Percentiles rank a stretch among this genome's conserved stretches.
Evolutionary conservation across 1,139 yeast species (phyloP).

Genomic region (Debaryomyces sp.): DNA sequence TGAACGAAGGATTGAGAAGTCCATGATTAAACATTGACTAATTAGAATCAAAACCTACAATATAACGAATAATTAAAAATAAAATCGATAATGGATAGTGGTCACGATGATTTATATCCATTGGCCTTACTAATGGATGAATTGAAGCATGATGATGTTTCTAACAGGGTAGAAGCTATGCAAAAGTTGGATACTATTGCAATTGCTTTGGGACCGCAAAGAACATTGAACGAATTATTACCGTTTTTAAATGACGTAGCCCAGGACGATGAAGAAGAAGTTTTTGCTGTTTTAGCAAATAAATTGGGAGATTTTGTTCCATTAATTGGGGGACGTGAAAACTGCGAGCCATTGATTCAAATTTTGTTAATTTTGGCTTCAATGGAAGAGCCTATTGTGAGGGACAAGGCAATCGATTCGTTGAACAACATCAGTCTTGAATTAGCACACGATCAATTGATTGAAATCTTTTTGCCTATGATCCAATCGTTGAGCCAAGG

Average conservation of each 20-base stretch:
- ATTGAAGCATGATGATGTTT: slow-evolving; percentile 89
- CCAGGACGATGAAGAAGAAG: slow-evolving; percentile 98
- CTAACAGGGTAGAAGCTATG: slow-evolving; percentile 94
- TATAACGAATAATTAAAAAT: slow-evolving; percentile 6
- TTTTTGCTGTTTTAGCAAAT: slow-evolving; percentile 88
- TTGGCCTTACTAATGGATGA: slow-evolving; percentile 97
- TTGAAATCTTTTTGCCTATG: slow-evolving; percentile 69
- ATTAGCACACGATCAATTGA: slow-evolving; percentile 68
- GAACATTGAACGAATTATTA: slow-evolving; percentile 85
- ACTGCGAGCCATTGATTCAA: slow-evolving; percentile 76
- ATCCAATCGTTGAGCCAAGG: slow-evolving; percentile 80
- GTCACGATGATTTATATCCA: slow-evolving; percentile 78
- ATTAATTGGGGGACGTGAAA: slow-evolving; percentile 79
- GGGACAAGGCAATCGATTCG: slow-evolving; percentile 92
- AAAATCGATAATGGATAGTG: slow-evolving; percentile 34
- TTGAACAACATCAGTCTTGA: slow-evolving; percentile 70
- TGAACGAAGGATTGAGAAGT: slow-evolving; percentile 9
- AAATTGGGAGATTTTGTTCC: slow-evolving; percentile 89
- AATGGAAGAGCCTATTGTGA: slow-evolving; percentile 96
- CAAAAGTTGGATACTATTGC: slow-evolving; percentile 93
- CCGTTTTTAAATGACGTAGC: slow-evolving; percentile 89
- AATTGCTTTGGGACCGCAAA: slow-evolving; percentile 90
- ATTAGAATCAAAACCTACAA: not conserved
- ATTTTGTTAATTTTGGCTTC: slow-evolving; percentile 88
- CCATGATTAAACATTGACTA: not conserved